phyloP scores from a whole-genome alignment of 176 grass and related monocot genomes.

The Otatea glauca region DNA sequence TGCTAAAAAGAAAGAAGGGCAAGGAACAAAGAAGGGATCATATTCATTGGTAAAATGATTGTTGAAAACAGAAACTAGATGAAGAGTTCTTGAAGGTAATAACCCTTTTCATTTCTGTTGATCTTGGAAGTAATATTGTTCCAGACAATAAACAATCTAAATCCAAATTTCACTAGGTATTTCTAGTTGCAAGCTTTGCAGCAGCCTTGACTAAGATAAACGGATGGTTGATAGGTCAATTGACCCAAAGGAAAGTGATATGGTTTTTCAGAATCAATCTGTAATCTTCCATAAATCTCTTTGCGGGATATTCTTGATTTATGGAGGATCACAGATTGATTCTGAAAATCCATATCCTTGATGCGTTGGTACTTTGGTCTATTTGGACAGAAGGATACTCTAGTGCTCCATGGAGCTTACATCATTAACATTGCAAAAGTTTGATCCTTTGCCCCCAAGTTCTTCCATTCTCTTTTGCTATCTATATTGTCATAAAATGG shows the following conservation, averaged over 20 bases:
- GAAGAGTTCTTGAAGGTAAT: conserved; percentile 35
- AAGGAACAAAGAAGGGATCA: neutral
- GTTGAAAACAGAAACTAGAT: conserved; percentile 14
- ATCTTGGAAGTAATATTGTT: conserved; percentile 30
- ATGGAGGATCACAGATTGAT: too few relatives aligned
- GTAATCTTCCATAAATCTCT: neutral
- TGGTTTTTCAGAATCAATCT: conserved; percentile 22
- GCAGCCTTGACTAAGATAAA: conserved; percentile 2
- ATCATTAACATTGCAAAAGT: conserved; percentile 17
- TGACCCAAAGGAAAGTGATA: conserved; percentile 2
- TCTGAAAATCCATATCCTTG: neutral
- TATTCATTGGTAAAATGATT: neutral
- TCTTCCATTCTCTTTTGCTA: neutral
- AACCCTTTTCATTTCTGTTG: conserved; percentile 16
- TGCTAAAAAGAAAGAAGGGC: neutral
- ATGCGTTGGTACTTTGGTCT: conserved; percentile 4
- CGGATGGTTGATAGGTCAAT: neutral
- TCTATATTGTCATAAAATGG: neutral
- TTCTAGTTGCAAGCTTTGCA: conserved; percentile 19
- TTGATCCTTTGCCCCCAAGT: neutral
- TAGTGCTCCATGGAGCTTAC: neutral
- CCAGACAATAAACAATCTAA: neutral
- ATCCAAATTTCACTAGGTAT: conserved; percentile 23
- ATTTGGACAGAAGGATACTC: neutral
- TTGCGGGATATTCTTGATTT: neutral